A percentile compares a stretch with the other conserved stretches of the same genome.
Evolutionary conservation across 2,329 filamentous ascomycete species (phyloP).

Genomic region (Phialophora expanda): DNA sequence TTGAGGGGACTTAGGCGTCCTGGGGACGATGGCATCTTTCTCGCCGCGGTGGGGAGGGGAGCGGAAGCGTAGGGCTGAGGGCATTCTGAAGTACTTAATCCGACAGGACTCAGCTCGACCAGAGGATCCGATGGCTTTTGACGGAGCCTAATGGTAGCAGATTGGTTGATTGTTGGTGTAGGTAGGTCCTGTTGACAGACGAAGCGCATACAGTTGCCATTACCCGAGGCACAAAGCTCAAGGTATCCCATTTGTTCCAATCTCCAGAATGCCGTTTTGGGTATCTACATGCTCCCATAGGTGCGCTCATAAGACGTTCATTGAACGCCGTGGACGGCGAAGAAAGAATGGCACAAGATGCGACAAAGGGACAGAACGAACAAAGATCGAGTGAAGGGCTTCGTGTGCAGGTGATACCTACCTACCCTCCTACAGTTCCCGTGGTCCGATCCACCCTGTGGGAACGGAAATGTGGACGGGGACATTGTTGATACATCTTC

Average conservation of each 20-base stretch:
- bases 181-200: background rate
- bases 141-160: background rate
- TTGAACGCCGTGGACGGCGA: background rate
- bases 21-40: slow-evolving; percentile 5
- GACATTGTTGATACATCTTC: background rate
- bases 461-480: background rate
- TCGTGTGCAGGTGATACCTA: background rate
- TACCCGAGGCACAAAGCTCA: background rate
- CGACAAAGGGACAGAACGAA: background rate
- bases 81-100: background rate
- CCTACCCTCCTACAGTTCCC: background rate
- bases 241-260: background rate
- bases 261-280: background rate
- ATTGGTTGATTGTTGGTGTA: background rate
- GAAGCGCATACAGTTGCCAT: background rate
- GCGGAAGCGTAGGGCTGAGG: slow-evolving; percentile 21
- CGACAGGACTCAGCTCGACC: background rate
- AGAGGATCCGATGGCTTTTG: background rate
- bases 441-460: no score
- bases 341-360: background rate
- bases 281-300: background rate
- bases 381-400: background rate
- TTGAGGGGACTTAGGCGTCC: slow-evolving; percentile 19
- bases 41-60: slow-evolving; percentile 3
- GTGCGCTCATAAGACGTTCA: background rate